phyloP scores from a whole-genome alignment of 495 filamentous ascomycete species.

The Penicillium silybi region DNA sequence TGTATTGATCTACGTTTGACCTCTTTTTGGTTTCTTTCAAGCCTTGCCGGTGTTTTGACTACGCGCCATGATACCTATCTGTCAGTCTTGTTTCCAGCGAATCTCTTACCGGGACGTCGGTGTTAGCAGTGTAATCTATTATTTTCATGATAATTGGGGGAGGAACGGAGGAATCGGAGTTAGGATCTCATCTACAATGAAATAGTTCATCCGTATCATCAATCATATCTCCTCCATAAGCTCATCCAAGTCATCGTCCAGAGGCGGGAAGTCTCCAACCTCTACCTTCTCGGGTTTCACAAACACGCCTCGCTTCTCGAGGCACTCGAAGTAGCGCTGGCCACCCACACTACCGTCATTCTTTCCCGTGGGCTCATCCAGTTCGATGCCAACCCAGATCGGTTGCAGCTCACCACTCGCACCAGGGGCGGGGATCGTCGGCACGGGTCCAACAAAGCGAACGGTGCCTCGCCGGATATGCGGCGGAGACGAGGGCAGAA shows the following conservation, averaged over 20 bases:
- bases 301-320: constrained; percentile 74
- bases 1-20: not conserved
- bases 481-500: constrained; percentile 42
- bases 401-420: constrained; percentile 37
- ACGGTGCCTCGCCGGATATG: constrained; percentile 78
- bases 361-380: constrained; percentile 85
- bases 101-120: constrained; percentile 10
- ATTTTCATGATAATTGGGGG: constrained; percentile 7
- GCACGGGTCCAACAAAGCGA: constrained; percentile 76
- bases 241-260: constrained; percentile 60
- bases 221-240: constrained; percentile 80
- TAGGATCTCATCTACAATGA: constrained; percentile 1
- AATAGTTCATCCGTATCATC: not conserved
- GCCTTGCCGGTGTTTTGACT: constrained; percentile 10
- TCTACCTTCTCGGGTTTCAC: constrained; percentile 87
- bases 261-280: constrained; percentile 75
- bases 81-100: constrained; percentile 27
- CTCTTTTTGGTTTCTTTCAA: not conserved
- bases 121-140: constrained; percentile 13
- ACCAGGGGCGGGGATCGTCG: constrained; percentile 66
- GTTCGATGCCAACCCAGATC: constrained; percentile 78
- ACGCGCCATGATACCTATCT: constrained; percentile 21
- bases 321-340: constrained; percentile 69
- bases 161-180: not conserved
- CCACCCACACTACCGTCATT: constrained; percentile 85